Evolutionary conservation across 2,329 filamentous ascomycete genomes (phyloP).

Genomic region (Metarhizium robertsii): DNA sequence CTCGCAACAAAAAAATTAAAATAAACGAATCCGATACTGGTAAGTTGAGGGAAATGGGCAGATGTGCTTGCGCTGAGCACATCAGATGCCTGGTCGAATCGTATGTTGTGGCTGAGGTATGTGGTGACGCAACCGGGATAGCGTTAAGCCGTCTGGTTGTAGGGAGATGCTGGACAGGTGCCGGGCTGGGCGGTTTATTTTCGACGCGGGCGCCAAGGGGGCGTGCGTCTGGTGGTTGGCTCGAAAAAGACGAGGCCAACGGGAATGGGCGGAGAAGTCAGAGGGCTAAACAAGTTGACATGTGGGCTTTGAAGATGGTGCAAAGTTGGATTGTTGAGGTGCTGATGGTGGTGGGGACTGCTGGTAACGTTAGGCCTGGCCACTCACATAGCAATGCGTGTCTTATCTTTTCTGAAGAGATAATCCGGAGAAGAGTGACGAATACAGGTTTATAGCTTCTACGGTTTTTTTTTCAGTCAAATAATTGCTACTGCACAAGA

Average conservation of each 20-base stretch:
- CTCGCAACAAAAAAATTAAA: too few relatives aligned
- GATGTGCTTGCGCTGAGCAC: background rate
- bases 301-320: too few relatives aligned
- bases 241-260: background rate
- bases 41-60: too few relatives aligned
- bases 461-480: too few relatives aligned
- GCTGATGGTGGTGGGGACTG: constrained; percentile 1
- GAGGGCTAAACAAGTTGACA: too few relatives aligned
- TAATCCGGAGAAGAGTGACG: too few relatives aligned
- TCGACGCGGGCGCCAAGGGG: background rate
- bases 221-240: background rate
- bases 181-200: background rate
- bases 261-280: background rate
- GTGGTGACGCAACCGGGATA: constrained; percentile 10
- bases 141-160: too few relatives aligned
- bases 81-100: constrained; percentile 5
- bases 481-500: too few relatives aligned
- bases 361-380: background rate
- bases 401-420: too few relatives aligned
- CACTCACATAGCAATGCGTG: background rate
- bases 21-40: too few relatives aligned
- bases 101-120: constrained; percentile 10
- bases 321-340: constrained; percentile 1
- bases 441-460: too few relatives aligned
- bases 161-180: background rate